Conservation (phyloP, 2,329 filamentous ascomycete genomes). For the Elsinoe australis region DNA sequence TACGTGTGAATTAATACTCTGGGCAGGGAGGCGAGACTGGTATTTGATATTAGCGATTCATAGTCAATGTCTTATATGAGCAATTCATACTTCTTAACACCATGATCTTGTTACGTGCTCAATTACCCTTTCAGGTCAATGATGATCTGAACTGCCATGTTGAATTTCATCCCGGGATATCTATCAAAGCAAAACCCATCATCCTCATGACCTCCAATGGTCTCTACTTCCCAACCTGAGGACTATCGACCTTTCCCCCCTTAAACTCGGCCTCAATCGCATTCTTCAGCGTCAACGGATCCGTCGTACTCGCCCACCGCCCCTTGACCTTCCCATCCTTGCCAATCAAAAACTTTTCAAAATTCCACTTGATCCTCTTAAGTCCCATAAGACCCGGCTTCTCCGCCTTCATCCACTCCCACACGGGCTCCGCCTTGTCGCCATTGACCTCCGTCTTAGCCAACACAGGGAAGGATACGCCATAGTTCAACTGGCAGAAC, state of each 20-base stretch:
- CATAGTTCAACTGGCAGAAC: conserved; percentile 88
- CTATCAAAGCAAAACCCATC: neutral
- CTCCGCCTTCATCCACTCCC: conserved; percentile 61
- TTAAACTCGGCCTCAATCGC: conserved; percentile 64
- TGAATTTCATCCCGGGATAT: too few species aligned
- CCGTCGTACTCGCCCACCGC: conserved; percentile 80
- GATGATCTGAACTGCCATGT: too few species aligned
- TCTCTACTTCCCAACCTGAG: conserved; percentile 6
- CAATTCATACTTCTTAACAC: conserved; percentile 10
- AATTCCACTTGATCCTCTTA: conserved; percentile 97
- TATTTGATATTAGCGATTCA: conserved; percentile 17
- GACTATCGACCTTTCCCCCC: conserved; percentile 14
- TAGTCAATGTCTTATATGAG: conserved; percentile 17
- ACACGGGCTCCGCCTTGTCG: conserved; percentile 68
- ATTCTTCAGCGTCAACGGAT: conserved; percentile 72
- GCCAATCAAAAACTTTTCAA: conserved; percentile 93
- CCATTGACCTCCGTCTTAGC: conserved; percentile 95
- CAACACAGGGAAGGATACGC: conserved; percentile 83
- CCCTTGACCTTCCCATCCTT: conserved; percentile 77
- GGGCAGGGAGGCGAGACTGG: neutral
- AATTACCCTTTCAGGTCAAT: neutral
- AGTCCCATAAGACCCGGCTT: conserved; percentile 79
- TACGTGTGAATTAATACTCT: conserved; percentile 33
- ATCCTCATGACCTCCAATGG: neutral
- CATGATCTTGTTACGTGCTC: neutral